These are phyloP conservation scores for Lecanosticta acicola DNA, from an alignment of 2,329 filamentous ascomycete genomes.

Conservation along the genomic window DNA sequence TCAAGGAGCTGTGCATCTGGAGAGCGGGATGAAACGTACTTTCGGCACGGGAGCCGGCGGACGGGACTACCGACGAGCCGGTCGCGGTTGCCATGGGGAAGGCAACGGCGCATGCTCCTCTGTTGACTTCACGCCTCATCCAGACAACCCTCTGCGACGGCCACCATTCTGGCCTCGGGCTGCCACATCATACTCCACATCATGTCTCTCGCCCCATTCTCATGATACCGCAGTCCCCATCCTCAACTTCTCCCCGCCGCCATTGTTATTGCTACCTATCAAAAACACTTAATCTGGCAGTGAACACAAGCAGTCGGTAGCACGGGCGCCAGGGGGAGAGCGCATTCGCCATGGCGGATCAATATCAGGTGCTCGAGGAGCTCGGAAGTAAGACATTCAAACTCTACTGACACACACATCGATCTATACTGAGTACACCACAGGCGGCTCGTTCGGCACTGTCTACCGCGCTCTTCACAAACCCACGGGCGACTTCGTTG, in stretches of 20 bases:
- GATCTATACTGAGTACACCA: slow-evolving; percentile 3
- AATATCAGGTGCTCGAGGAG: slow-evolving; percentile 94
- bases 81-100: not conserved
- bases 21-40: not conserved
- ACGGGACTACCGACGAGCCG: not conserved
- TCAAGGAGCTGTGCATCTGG: no score
- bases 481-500: slow-evolving; percentile 83
- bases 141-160: not conserved
- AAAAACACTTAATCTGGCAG: slow-evolving; percentile 4
- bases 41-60: not conserved
- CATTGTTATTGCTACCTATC: slow-evolving; percentile 15
- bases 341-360: slow-evolving; percentile 57
- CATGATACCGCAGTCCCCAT: slow-evolving; percentile 4
- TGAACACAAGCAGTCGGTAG: slow-evolving; percentile 8
- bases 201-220: slow-evolving; percentile 4
- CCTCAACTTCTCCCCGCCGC: slow-evolving; percentile 2
- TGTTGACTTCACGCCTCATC: not conserved
- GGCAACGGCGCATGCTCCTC: no score
- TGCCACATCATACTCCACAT: slow-evolving; percentile 3
- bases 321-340: slow-evolving; percentile 9
- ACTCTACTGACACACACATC: not conserved
- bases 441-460: slow-evolving; percentile 90
- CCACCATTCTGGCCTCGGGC: not conserved
- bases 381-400: slow-evolving; percentile 71
- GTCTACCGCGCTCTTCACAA: slow-evolving; percentile 96